These are phyloP conservation scores for Aspergillus candidus DNA, from an alignment of 2,329 filamentous ascomycete genomes.

Conservation along the genomic window DNA sequence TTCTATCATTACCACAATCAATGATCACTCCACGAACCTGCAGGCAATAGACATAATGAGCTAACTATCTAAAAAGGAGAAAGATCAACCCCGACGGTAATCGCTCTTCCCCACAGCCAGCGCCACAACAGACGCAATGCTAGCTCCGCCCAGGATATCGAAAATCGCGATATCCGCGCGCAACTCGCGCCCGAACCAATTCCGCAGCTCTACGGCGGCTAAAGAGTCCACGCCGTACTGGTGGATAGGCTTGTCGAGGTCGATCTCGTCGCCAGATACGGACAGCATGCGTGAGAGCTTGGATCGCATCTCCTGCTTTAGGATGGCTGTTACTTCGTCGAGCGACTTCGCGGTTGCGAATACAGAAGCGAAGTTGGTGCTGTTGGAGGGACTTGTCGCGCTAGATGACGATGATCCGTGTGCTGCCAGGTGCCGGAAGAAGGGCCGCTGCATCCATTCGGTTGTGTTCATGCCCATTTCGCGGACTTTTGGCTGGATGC, in stretches of 20 bases:
- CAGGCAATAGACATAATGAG: too few relatives aligned
- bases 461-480: slow-evolving; percentile 1
- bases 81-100: too few relatives aligned
- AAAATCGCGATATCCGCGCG: slow-evolving; percentile 5
- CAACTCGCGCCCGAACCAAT: slow-evolving; percentile 3
- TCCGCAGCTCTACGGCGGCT: slow-evolving; percentile 4
- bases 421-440: slow-evolving; percentile 1
- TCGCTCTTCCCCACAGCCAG: too few relatives aligned
- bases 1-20: too few relatives aligned
- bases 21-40: too few relatives aligned
- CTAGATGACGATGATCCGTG: not conserved
- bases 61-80: too few relatives aligned
- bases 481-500: slow-evolving; percentile 2
- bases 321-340: slow-evolving; percentile 1
- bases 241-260: slow-evolving; percentile 21
- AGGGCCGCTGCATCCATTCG: slow-evolving; percentile 4
- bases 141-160: slow-evolving; percentile 3
- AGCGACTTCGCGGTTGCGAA: slow-evolving; percentile 1
- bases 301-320: slow-evolving; percentile 15
- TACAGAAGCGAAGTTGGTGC: not conserved
- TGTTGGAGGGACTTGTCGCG: too few relatives aligned
- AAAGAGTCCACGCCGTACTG: slow-evolving; percentile 33
- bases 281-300: slow-evolving; percentile 32
- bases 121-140: too few relatives aligned
- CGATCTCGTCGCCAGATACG: slow-evolving; percentile 26